A percentile compares a stretch with the other conserved stretches of the same genome.
phyloP scores from a whole-genome alignment of 805 yeast species.

The Hanseniaspora opuntiae region DNA sequence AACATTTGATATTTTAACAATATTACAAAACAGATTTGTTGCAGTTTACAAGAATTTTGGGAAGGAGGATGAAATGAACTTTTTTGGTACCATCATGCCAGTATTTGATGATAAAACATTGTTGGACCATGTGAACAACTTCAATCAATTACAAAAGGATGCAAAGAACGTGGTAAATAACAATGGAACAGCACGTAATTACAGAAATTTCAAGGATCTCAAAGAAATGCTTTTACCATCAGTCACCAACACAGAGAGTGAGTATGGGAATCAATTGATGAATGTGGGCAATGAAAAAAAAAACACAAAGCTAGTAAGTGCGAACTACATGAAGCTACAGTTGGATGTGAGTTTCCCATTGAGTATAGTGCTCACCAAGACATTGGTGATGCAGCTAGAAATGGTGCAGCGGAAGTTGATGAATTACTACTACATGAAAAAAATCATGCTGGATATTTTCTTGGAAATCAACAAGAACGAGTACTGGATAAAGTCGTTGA shows the following conservation, averaged over 20 bases:
- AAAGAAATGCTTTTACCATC: conserved; percentile 11
- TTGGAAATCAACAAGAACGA: conserved; percentile 46
- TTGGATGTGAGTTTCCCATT: conserved; percentile 74
- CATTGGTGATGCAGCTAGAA: conserved; percentile 65
- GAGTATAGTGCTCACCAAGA: conserved; percentile 57
- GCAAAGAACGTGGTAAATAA: conserved; percentile 27
- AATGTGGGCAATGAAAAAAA: conserved; percentile 5
- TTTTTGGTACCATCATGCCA: not conserved
- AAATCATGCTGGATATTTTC: conserved; percentile 56
- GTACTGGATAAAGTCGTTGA: conserved; percentile 43
- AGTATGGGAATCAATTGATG: not conserved
- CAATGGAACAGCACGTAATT: conserved; percentile 5
- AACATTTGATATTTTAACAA: conserved; percentile 22
- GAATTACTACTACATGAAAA: conserved; percentile 48
- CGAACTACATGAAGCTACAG: conserved; percentile 43
- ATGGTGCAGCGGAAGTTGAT: conserved; percentile 59
- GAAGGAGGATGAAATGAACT: not conserved
- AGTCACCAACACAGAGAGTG: conserved; percentile 1
- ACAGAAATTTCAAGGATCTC: conserved; percentile 15
- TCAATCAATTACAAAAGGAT: not conserved
- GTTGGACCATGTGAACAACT: conserved; percentile 8
- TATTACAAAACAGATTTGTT: conserved; percentile 23
- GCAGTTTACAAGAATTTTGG: not conserved
- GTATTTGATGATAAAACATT: conserved; percentile 6
- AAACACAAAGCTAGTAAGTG: conserved; percentile 28